A percentile compares a stretch with the other conserved stretches of the same genome.
These are phyloP conservation scores for Gynochthodes officinalis DNA, from an alignment of 257 asterid species.

Conservation along the genomic window DNA sequence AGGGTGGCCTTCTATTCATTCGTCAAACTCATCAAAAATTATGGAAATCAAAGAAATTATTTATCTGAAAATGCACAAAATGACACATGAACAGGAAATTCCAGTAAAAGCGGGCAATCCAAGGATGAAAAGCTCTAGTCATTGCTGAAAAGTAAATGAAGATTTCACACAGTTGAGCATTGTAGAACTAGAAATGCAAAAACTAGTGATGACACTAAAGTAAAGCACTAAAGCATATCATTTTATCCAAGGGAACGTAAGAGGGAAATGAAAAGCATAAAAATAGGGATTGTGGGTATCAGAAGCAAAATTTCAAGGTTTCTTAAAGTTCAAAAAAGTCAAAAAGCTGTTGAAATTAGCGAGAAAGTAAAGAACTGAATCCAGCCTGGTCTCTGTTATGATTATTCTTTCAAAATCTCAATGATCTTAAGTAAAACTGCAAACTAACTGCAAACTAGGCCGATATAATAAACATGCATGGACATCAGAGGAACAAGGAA, in stretches of 20 bases:
- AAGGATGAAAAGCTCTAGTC: neutral
- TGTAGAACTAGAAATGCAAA: neutral
- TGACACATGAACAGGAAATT: neutral
- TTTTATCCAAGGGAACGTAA: neutral
- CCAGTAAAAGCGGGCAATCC: neutral
- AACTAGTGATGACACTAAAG: neutral
- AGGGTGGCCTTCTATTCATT: neutral
- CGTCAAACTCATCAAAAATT: neutral
- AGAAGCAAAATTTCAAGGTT: neutral
- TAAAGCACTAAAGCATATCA: neutral
- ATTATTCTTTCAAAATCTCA: neutral
- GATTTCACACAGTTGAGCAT: neutral
- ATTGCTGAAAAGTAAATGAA: neutral
- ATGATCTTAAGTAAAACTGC: neutral
- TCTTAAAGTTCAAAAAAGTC: neutral
- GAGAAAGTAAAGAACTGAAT: neutral
- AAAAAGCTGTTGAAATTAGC: neutral
- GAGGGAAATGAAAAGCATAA: neutral
- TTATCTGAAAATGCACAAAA: neutral
- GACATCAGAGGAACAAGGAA: neutral
- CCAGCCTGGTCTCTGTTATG: neutral
- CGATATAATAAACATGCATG: neutral
- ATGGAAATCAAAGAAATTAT: too few relatives aligned
- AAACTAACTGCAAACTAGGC: too few relatives aligned
- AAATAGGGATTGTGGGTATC: neutral